Evolutionary conservation across 306 rosid genomes (phyloP).

Genomic region (Albizia julibrissin): DNA sequence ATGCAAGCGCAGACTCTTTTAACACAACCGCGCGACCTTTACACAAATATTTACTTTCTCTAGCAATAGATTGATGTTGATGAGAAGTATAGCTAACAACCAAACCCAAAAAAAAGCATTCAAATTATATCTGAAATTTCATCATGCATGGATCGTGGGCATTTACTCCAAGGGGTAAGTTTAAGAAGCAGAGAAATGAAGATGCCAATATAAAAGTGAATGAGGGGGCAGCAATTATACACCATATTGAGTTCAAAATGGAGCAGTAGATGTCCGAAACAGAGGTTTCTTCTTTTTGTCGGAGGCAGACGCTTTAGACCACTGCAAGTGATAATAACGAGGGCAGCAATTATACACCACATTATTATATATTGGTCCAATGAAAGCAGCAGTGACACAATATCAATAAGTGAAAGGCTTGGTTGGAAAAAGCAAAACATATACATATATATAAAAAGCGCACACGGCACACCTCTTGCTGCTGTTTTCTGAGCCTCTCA

Average conservation of each 20-base stretch:
- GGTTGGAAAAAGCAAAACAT: not conserved
- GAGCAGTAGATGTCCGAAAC: slow-evolving; percentile 72
- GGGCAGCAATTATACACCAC: not conserved
- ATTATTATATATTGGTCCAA: not conserved
- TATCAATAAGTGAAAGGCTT: not conserved
- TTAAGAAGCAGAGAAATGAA: not conserved
- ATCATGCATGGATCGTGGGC: slow-evolving; percentile 31
- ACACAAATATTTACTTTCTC: not conserved
- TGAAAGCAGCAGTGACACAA: not conserved
- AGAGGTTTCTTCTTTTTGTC: slow-evolving; percentile 57
- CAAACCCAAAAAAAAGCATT: slow-evolving; percentile 2
- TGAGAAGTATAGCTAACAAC: not conserved
- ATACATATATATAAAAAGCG: not conserved
- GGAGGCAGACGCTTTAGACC: slow-evolving; percentile 36
- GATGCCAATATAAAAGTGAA: not conserved
- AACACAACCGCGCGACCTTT: slow-evolving; percentile 9
- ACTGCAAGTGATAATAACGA: slow-evolving; percentile 43
- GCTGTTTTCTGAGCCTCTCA: slow-evolving; percentile 62
- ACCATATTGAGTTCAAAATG: slow-evolving; percentile 46
- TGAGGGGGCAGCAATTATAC: no score
- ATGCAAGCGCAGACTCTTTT: slow-evolving; percentile 36
- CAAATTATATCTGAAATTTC: not conserved
- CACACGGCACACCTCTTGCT: slow-evolving; percentile 60
- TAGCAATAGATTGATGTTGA: not conserved
- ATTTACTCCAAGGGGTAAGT: slow-evolving; percentile 27